A percentile compares a stretch with the other conserved stretches of the same genome.
Evolutionary conservation across 306 rosid genomes (phyloP).

Genomic region (Castanea sativa): DNA sequence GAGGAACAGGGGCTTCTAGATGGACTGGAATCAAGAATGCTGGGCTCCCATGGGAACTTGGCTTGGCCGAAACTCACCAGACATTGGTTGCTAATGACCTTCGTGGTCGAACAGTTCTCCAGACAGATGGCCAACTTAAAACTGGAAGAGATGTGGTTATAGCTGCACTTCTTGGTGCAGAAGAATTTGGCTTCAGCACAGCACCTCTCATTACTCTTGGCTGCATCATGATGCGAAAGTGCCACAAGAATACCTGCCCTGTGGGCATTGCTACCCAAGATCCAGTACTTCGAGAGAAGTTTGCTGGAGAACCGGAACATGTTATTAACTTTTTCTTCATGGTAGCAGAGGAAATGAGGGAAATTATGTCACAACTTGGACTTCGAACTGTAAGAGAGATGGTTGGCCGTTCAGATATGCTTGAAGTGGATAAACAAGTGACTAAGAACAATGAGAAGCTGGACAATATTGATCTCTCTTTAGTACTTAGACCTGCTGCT

Average conservation of each 20-base stretch:
- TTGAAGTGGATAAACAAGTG: constrained; percentile 89
- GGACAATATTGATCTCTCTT: constrained; percentile 83
- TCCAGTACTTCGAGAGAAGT: constrained; percentile 96
- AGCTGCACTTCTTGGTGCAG: constrained; percentile 98
- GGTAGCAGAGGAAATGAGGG: constrained; percentile 96
- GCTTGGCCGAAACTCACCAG: constrained; percentile 98
- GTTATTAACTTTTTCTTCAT: constrained; percentile 94
- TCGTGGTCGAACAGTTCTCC: constrained; percentile 93
- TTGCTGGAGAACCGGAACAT: constrained; percentile 99
- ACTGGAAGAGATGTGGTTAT: constrained; percentile 99
- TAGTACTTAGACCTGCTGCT: constrained; percentile 89
- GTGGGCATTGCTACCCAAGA: constrained; percentile 99
- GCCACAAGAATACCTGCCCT: constrained; percentile 98
- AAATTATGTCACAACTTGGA: constrained; percentile 91
- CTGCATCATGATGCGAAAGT: constrained; percentile 99
- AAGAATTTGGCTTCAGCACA: constrained; percentile 98
- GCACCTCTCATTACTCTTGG: constrained; percentile 98
- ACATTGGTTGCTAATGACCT: constrained; percentile 95
- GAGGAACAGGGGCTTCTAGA: constrained; percentile 99
- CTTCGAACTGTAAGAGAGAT: constrained; percentile 76
- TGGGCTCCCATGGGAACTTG: constrained; percentile 99
- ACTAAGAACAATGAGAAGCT: constrained; percentile 74
- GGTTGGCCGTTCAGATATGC: constrained; percentile 97
- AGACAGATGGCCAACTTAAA: constrained; percentile 98
- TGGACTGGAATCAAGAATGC: constrained; percentile 99